These are phyloP conservation scores for Triticum monococcum DNA, from an alignment of 176 grass and related monocot species.

Conservation along the genomic window DNA sequence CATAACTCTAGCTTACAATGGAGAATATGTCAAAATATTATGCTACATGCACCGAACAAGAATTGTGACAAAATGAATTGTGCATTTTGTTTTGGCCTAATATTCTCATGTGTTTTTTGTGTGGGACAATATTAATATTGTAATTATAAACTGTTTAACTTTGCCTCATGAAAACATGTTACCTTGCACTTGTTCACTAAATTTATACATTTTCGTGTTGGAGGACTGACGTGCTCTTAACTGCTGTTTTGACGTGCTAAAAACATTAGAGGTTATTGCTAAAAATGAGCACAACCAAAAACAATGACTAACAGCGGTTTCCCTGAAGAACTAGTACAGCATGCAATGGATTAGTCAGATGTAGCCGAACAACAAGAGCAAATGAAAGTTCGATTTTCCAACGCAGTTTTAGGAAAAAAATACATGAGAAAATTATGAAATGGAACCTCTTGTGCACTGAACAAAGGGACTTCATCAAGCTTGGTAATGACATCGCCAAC, in stretches of 20 bases:
- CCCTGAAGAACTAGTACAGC: neutral
- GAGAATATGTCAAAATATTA: too few species aligned
- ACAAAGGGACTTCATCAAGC: neutral
- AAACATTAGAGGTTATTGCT: neutral
- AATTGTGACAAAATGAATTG: neutral
- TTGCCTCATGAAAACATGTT: neutral
- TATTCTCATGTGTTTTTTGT: neutral
- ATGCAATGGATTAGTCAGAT: neutral
- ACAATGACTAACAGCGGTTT: neutral
- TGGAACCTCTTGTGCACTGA: neutral
- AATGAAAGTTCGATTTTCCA: neutral
- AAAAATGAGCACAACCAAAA: neutral
- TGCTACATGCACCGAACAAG: neutral
- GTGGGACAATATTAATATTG: neutral
- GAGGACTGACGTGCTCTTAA: neutral
- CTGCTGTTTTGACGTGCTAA: neutral
- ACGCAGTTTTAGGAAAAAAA: neutral
- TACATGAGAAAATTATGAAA: neutral
- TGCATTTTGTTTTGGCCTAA: neutral
- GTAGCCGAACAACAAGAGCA: neutral
- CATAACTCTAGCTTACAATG: neutral
- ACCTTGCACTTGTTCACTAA: neutral
- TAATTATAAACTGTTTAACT: neutral
- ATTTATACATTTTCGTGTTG: neutral
- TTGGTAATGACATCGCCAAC: neutral